phyloP scores from a whole-genome alignment of 169 alveolate genomes.

The Haemoproteus tartakovskyi region DNA sequence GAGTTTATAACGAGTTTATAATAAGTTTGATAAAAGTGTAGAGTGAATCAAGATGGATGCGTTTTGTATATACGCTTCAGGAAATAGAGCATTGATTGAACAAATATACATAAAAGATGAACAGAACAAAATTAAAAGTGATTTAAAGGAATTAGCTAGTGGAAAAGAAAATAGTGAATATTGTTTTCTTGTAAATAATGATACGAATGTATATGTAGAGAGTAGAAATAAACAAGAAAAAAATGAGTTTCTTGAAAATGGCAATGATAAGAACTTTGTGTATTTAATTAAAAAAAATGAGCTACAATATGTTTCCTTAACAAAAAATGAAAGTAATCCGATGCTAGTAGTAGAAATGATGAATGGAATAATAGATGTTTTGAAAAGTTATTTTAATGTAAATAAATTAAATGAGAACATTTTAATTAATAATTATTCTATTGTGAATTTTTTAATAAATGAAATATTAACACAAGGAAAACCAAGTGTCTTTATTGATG shows the following conservation, averaged over 20 bases:
- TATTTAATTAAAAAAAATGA: conserved; percentile 14
- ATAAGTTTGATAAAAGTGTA: too few species aligned
- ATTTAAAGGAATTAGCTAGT: conserved; percentile 1
- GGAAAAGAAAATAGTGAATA: neutral
- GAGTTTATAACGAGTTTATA: too few species aligned
- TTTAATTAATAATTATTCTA: conserved; percentile 37
- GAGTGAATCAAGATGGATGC: conserved; percentile 29
- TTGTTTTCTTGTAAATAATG: conserved; percentile 4
- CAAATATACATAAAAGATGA: conserved; percentile 8
- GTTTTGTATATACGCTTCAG: conserved; percentile 11
- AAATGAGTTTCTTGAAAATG: neutral
- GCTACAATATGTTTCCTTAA: conserved; percentile 15
- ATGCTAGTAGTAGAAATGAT: conserved; percentile 29
- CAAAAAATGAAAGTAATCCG: conserved; percentile 25
- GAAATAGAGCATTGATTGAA: conserved; percentile 14
- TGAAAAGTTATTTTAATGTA: conserved; percentile 35
- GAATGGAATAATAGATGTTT: conserved; percentile 16
- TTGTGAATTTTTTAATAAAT: conserved; percentile 32
- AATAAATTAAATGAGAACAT: conserved; percentile 5
- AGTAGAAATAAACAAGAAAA: neutral
- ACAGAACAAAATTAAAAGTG: neutral
- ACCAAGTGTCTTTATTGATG: conserved; percentile 25
- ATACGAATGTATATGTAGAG: neutral
- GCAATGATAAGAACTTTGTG: neutral
- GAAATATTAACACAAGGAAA: conserved; percentile 44